phyloP scores from a whole-genome alignment of 306 rosid genomes.

The Malus sylvestris region DNA sequence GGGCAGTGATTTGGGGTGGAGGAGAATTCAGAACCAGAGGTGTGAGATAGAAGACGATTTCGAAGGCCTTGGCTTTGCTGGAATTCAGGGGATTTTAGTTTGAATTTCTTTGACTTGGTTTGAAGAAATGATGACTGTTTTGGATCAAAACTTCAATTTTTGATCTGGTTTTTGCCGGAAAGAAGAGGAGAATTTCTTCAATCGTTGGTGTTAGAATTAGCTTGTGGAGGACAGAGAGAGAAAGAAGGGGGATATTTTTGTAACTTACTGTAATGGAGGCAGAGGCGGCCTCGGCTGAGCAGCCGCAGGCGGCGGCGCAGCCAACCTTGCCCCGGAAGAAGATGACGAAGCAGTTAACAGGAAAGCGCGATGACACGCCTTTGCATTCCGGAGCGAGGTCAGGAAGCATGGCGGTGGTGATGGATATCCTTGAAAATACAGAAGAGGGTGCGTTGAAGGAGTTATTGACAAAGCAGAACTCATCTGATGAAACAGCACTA shows the following conservation, averaged over 20 bases:
- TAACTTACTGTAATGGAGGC: conserved; percentile 36
- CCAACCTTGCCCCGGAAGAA: conserved; percentile 48
- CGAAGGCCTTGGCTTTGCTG: neutral
- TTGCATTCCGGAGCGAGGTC: conserved; percentile 79
- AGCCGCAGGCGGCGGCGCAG: conserved; percentile 20
- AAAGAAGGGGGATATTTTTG: neutral
- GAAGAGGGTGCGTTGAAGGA: conserved; percentile 44
- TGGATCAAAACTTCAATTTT: conserved; percentile 28
- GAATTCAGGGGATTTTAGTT: conserved; percentile 21
- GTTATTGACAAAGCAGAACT: conserved; percentile 61
- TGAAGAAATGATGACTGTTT: conserved; percentile 19
- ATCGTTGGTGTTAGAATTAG: conserved; percentile 8
- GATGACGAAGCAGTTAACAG: conserved; percentile 85
- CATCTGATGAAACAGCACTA: conserved; percentile 81
- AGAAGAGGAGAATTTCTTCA: conserved; percentile 24
- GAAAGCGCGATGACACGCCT: conserved; percentile 75
- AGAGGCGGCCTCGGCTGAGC: conserved; percentile 16
- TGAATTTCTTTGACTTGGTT: conserved; percentile 9
- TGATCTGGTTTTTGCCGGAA: conserved; percentile 43
- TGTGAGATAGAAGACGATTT: conserved; percentile 12
- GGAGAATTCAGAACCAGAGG: conserved; percentile 10
- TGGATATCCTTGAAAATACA: conserved; percentile 30
- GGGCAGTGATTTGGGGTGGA: conserved; percentile 27
- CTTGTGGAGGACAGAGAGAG: neutral
- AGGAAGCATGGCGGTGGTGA: conserved; percentile 44